These are phyloP conservation scores for Candida sp. DNA, from an alignment of 1,139 yeast genomes.

Conservation along the genomic window DNA sequence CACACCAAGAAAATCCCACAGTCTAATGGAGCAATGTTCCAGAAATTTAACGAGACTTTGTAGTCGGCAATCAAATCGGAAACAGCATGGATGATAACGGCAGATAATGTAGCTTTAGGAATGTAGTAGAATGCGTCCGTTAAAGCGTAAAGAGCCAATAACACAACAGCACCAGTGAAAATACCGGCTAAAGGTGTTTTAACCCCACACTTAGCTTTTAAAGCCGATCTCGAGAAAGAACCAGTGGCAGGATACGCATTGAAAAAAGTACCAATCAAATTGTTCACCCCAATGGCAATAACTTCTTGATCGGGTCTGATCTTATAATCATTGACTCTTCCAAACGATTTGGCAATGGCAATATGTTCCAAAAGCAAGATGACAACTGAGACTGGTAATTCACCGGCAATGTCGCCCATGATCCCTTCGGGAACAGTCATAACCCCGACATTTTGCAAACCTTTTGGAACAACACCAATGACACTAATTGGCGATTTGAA, in stretches of 20 bases:
- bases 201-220: constrained; percentile 94
- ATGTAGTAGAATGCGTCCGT: constrained; percentile 84
- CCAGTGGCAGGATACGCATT: constrained; percentile 96
- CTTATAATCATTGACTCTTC: constrained; percentile 87
- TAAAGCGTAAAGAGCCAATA: constrained; percentile 80
- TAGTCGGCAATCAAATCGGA: constrained; percentile 79
- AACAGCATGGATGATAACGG: constrained; percentile 95
- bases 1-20: constrained; percentile 73
- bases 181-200: constrained; percentile 93
- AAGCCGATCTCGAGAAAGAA: constrained; percentile 91
- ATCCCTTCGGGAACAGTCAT: constrained; percentile 66
- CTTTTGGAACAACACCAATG: constrained; percentile 78
- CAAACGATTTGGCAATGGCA: constrained; percentile 91
- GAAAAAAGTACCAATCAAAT: constrained; percentile 88
- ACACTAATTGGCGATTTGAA: constrained; percentile 53
- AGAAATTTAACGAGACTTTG: constrained; percentile 68
- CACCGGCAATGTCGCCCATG: constrained; percentile 60
- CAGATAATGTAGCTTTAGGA: constrained; percentile 84
- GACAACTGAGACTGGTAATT: constrained; percentile 82
- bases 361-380: constrained; percentile 87
- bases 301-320: constrained; percentile 92
- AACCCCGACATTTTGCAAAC: constrained; percentile 73
- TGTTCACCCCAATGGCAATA: constrained; percentile 90
- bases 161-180: constrained; percentile 84
- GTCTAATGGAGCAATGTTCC: constrained; percentile 76